A percentile compares a stretch with the other conserved stretches of the same genome.
phyloP scores from a whole-genome alignment of 345 rosid genomes.

The Aquilaria yunnanensis region DNA sequence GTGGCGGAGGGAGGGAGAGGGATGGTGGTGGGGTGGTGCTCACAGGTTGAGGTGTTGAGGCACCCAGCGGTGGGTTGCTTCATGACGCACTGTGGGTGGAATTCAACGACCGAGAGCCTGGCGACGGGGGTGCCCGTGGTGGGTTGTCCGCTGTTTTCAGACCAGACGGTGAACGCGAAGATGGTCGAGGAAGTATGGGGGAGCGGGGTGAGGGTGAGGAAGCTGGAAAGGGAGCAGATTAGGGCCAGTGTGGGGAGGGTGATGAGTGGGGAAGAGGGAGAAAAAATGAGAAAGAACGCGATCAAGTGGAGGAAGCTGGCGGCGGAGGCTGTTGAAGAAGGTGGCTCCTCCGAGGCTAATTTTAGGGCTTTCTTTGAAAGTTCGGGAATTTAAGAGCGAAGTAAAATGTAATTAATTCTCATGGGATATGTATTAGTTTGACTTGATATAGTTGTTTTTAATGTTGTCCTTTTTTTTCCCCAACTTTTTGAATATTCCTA shows the following conservation, averaged over 20 bases:
- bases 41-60: conserved; percentile 34
- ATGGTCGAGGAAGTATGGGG: conserved; percentile 29
- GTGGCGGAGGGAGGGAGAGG: conserved; percentile 17
- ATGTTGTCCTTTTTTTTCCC: no score
- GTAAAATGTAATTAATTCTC: no score
- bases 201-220: conserved; percentile 21
- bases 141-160: conserved; percentile 32
- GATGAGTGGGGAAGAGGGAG: conserved; percentile 22
- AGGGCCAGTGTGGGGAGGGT: conserved; percentile 26
- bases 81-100: conserved; percentile 47
- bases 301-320: conserved; percentile 33
- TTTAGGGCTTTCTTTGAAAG: conserved; percentile 21
- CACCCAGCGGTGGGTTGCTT: conserved; percentile 36
- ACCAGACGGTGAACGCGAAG: conserved; percentile 31
- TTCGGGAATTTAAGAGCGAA: neutral
- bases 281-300: conserved; percentile 21
- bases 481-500: no score
- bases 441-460: no score
- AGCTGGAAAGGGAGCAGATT: conserved; percentile 27
- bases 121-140: conserved; percentile 32
- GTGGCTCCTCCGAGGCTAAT: conserved; percentile 22
- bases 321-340: conserved; percentile 18
- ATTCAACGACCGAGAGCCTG: conserved; percentile 32
- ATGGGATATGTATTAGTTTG: no score
- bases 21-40: conserved; percentile 38